Evolutionary conservation across 305 asterid genomes (phyloP), one percentile per base, ranked within the genome.

Genomic region (Fraxinus floribunda): DNA sequence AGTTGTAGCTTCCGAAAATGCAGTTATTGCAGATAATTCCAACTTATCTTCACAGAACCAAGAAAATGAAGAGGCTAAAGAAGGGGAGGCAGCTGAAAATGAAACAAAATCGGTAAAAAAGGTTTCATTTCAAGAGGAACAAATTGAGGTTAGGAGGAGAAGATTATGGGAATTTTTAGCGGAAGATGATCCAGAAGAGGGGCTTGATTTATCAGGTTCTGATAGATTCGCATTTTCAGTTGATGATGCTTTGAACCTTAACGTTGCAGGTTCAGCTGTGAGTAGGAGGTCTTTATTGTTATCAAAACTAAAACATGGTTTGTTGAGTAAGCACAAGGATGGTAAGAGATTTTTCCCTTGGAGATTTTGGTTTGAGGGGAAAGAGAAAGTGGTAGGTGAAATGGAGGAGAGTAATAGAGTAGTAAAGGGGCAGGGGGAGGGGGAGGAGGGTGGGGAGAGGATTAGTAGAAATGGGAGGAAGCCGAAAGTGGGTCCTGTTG

Each of bases 181-280:
- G 35, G 99, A 96, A 87, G 98, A 91, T 72, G 94, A 94, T 41
- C 87, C 91, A 1, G 97, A 91, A 84, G 97, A 92, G 16, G 99
- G 99, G 72, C 95, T 96, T 49, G 98, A 96, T 93, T 92, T 96
- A 78, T 96, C 99, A 0, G 99, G 99, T 79, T 94, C 99, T 26
- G 98, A 93, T 85, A 90, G 99, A 82, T 96, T 96, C 84, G 98
- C 98, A 24, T 96, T 96, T 90, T 93, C 99, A 0, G 98, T 96
- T 46, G 97, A 94, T 80, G 98, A 96, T 84, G 99, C 98, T 7
- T 84, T 93, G 81, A 94, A 97, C 49, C 95, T 94, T 85, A 94
- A 90, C 24, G 86, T 85, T 83, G 94, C 97, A 60, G 98, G 95
- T 81, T 90, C 98, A 79, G 97, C 95, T 1, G 94, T 87, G 87